These are phyloP conservation scores for Xerocomellus amylosporus DNA, from an alignment of 768 basidiomycete species.

Conservation along the genomic window DNA sequence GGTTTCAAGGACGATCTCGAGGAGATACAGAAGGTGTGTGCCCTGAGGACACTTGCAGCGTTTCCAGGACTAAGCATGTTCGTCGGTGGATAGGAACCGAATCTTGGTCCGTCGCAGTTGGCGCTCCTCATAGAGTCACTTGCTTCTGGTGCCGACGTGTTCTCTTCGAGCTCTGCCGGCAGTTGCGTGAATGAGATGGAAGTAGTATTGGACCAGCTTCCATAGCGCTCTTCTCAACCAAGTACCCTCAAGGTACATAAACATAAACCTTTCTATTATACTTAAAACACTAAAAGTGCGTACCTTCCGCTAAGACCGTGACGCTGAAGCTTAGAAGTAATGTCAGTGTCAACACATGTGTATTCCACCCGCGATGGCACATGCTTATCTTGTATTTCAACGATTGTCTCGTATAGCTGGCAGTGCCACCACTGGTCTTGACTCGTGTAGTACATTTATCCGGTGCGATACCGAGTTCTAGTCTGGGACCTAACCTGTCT, in stretches of 20 bases:
- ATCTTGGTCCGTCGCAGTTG: slow-evolving; percentile 64
- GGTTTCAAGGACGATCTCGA: slow-evolving; percentile 85
- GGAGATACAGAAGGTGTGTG: slow-evolving; percentile 69
- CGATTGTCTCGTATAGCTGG: background rate
- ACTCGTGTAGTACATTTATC: no score
- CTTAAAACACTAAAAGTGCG: background rate
- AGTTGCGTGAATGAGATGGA: slow-evolving; percentile 66
- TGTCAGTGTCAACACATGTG: background rate
- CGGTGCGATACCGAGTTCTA: no score
- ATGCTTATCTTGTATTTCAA: background rate
- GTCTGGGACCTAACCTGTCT: no score
- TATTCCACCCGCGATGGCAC: background rate
- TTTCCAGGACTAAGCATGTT: background rate
- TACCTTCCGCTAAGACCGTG: background rate
- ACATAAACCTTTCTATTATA: no score
- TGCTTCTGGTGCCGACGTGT: slow-evolving; percentile 74
- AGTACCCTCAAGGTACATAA: no score
- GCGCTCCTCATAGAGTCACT: slow-evolving; percentile 79
- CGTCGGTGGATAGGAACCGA: slow-evolving; percentile 49
- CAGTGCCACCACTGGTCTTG: no score
- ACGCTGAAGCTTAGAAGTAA: background rate
- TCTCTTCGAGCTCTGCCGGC: slow-evolving; percentile 41
- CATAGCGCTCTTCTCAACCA: background rate
- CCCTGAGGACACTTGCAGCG: background rate
- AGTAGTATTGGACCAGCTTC: slow-evolving; percentile 51